phyloP scores from a whole-genome alignment of 345 rosid genomes.

The Moringa oleifera region DNA sequence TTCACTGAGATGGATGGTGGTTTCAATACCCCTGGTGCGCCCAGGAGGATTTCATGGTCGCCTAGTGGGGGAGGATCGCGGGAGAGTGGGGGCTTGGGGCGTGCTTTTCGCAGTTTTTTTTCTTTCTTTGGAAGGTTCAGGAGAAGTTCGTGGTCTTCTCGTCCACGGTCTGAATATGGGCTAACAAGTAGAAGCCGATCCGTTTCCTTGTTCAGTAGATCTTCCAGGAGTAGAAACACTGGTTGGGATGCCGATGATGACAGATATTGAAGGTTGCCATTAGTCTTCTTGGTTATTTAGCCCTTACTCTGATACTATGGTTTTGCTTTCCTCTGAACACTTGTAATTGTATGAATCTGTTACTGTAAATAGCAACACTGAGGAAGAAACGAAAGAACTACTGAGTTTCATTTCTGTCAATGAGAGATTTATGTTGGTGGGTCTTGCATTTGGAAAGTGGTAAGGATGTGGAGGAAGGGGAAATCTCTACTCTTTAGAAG shows the following conservation, averaged over 20 bases:
- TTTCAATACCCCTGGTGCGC: slow-evolving; percentile 36
- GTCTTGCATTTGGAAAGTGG: neutral
- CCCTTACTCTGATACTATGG: slow-evolving; percentile 13
- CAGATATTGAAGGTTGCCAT: slow-evolving; percentile 15
- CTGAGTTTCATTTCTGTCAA: neutral
- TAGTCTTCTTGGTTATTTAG: slow-evolving; percentile 13
- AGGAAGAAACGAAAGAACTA: neutral
- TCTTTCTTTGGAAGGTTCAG: slow-evolving; percentile 41
- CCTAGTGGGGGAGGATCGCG: slow-evolving; percentile 43
- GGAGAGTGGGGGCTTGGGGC: slow-evolving; percentile 39
- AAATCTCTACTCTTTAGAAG: neutral
- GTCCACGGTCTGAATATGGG: slow-evolving; percentile 18
- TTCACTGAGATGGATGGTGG: slow-evolving; percentile 64
- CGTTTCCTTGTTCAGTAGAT: slow-evolving; percentile 22
- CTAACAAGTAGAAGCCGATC: slow-evolving; percentile 29
- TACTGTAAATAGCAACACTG: slow-evolving; percentile 33
- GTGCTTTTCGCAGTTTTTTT: slow-evolving; percentile 34
- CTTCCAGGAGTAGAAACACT: slow-evolving; percentile 23
- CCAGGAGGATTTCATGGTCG: slow-evolving; percentile 47
- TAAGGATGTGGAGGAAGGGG: neutral
- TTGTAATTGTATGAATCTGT: slow-evolving; percentile 27
- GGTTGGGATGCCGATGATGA: slow-evolving; percentile 22
- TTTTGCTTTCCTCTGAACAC: slow-evolving; percentile 23
- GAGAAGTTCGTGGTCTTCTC: slow-evolving; percentile 21
- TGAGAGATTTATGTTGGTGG: slow-evolving; percentile 16